These are phyloP conservation scores for Lentinula novae-zelandiae DNA, from an alignment of 1,284 basidiomycete species.

Conservation along the genomic window DNA sequence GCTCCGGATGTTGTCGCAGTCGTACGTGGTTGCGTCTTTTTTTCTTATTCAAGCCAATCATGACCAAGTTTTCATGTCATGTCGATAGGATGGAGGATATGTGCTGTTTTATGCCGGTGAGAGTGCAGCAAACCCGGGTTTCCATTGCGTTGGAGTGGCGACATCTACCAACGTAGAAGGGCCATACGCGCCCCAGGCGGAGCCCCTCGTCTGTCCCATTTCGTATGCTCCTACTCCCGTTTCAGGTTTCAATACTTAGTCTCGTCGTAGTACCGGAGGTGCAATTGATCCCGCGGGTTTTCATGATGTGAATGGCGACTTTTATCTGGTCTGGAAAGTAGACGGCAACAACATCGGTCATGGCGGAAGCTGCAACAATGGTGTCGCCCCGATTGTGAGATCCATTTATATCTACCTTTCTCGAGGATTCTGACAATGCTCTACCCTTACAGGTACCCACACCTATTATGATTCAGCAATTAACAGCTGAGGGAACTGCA, in stretches of 20 bases:
- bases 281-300: conserved; percentile 13
- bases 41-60: background rate
- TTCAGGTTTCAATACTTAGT: background rate
- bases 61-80: background rate
- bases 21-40: background rate
- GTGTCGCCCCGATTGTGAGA: background rate
- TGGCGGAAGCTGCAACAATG: conserved; percentile 6
- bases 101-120: conserved; percentile 16
- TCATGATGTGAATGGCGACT: conserved; percentile 7
- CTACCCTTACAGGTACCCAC: conserved; percentile 5
- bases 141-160: conserved; percentile 19
- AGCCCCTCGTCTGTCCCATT: conserved; percentile 15
- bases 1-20: conserved; percentile 18
- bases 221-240: background rate
- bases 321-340: conserved; percentile 20
- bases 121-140: conserved; percentile 8
- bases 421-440: background rate
- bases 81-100: conserved; percentile 7
- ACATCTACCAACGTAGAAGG: conserved; percentile 12
- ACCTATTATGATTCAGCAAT: conserved; percentile 20
- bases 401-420: background rate
- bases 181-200: conserved; percentile 14
- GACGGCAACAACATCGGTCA: conserved; percentile 18
- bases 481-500: conserved; percentile 15
- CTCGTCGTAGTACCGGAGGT: conserved; percentile 6